These are phyloP conservation scores for Aspergillus vadensis DNA, from an alignment of 2,329 filamentous ascomycete genomes.

Conservation along the genomic window DNA sequence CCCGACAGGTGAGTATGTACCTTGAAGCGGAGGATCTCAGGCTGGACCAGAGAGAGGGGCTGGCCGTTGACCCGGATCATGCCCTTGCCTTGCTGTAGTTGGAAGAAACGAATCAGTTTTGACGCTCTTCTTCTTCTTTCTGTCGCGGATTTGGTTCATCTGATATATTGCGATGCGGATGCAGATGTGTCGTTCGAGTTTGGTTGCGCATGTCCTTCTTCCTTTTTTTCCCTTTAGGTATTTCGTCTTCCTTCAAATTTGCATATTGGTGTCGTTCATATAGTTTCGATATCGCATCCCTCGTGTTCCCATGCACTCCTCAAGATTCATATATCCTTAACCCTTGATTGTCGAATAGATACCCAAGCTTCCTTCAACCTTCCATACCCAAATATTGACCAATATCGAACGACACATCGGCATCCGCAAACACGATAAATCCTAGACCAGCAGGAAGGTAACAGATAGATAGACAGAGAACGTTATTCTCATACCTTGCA, in stretches of 20 bases:
- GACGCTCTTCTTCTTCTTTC: constrained; percentile 20
- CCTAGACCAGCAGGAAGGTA: constrained; percentile 1
- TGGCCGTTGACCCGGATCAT: constrained; percentile 99
- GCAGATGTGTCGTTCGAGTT: constrained; percentile 10
- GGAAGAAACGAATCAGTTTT: constrained; percentile 27
- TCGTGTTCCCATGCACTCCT: not conserved
- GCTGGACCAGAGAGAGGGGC: constrained; percentile 90
- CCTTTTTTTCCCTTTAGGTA: not conserved
- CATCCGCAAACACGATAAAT: constrained; percentile 1
- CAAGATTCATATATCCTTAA: not conserved
- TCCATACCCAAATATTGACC: not conserved
- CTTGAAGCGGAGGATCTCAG: constrained; percentile 98
- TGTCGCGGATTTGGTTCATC: not conserved
- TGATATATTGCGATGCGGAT: not conserved
- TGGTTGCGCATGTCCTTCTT: constrained; percentile 17
- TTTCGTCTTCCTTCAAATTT: not conserved
- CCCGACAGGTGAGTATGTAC: constrained; percentile 46
- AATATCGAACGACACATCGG: not conserved
- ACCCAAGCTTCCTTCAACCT: not conserved
- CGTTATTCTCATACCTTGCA: constrained; percentile 69
- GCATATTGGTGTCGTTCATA: not conserved
- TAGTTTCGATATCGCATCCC: not conserved
- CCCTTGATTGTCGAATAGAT: too few species aligned
- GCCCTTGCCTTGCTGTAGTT: constrained; percentile 70
- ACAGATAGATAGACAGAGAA: constrained; percentile 15